phyloP scores from a whole-genome alignment of 192 early-diverging fungal genomes.

The Coemansia sp. region DNA sequence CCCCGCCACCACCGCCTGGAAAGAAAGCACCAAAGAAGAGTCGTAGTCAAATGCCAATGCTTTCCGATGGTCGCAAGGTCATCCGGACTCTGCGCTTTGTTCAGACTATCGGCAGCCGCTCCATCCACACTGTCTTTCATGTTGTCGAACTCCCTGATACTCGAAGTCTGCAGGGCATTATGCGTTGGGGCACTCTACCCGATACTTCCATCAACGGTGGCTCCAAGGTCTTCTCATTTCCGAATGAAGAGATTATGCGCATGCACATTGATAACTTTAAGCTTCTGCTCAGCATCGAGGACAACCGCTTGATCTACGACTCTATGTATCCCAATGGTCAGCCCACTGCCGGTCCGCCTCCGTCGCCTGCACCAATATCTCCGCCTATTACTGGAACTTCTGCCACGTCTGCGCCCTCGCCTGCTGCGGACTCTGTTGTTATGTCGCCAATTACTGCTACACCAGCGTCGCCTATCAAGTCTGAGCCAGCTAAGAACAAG shows the following conservation, averaged over 20 bases:
- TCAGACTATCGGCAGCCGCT: constrained; percentile 46
- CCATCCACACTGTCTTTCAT: constrained; percentile 64
- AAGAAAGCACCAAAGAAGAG: constrained; percentile 44
- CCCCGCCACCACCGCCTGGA: constrained; percentile 16
- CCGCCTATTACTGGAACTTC: constrained; percentile 9
- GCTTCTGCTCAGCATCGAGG: constrained; percentile 45
- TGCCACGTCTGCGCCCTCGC: constrained; percentile 5
- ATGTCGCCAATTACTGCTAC: constrained; percentile 12
- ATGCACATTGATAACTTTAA: constrained; percentile 57
- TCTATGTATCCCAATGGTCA: constrained; percentile 42
- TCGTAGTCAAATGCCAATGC: constrained; percentile 39
- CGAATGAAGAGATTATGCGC: constrained; percentile 46
- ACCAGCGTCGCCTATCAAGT: not conserved
- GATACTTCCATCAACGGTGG: constrained; percentile 68
- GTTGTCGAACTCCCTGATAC: constrained; percentile 57
- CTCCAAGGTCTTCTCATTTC: constrained; percentile 58
- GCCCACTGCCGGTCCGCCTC: constrained; percentile 42
- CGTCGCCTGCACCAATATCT: constrained; percentile 9
- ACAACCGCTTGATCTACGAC: constrained; percentile 53
- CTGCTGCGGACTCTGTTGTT: constrained; percentile 9
- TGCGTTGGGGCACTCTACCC: constrained; percentile 65
- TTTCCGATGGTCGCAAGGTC: constrained; percentile 62
- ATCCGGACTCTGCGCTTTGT: constrained; percentile 74
- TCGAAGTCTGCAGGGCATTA: constrained; percentile 60
- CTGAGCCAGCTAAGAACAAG: constrained; percentile 18